A percentile compares a stretch with the other conserved stretches of the same genome.
Evolutionary conservation across 2,329 filamentous ascomycete genomes (phyloP).

Genomic region (Colletotrichum brevisporum): DNA sequence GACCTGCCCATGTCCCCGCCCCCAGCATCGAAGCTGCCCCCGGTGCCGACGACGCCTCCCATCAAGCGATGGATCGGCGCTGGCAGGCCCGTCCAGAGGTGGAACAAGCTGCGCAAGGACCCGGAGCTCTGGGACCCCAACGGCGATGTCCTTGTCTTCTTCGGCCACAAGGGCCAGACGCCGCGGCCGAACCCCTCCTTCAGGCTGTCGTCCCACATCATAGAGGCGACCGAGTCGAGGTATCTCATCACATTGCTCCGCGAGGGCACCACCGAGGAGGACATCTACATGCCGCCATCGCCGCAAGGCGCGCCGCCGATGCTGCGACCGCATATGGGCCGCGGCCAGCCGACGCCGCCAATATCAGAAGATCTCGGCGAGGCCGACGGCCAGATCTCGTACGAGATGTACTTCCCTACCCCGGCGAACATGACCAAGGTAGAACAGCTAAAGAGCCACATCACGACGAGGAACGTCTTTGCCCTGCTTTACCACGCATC

Average conservation of each 20-base stretch:
- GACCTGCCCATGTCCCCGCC: slow-evolving; percentile 40
- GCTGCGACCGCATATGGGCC: slow-evolving; percentile 49
- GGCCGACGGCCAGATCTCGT: slow-evolving; percentile 68
- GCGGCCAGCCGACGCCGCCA: slow-evolving; percentile 59
- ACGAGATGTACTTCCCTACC: slow-evolving; percentile 75
- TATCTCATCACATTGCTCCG: slow-evolving; percentile 67
- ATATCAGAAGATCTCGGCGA: slow-evolving; percentile 62
- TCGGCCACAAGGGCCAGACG: slow-evolving; percentile 61
- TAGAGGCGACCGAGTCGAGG: slow-evolving; percentile 70
- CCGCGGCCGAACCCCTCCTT: slow-evolving; percentile 67
- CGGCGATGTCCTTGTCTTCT: slow-evolving; percentile 72
- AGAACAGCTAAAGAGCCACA: slow-evolving; percentile 69
- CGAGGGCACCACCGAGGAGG: slow-evolving; percentile 67
- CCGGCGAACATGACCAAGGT: slow-evolving; percentile 63
- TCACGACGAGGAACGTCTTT: slow-evolving; percentile 79
- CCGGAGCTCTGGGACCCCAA: slow-evolving; percentile 73
- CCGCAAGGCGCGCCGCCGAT: slow-evolving; percentile 58
- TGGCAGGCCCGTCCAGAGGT: slow-evolving; percentile 63
- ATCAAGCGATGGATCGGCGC: slow-evolving; percentile 69
- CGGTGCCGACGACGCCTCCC: slow-evolving; percentile 49
- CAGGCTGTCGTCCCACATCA: slow-evolving; percentile 70
- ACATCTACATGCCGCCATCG: slow-evolving; percentile 58
- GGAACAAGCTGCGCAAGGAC: slow-evolving; percentile 72
- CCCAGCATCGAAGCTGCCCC: slow-evolving; percentile 44
- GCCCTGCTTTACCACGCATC: slow-evolving; percentile 75